Percentiles rank a stretch among this genome's conserved stretches.
These are phyloP conservation scores for Phytophthora crassamura DNA, from an alignment of 352 stramenopile genomes.

Conservation along the genomic window DNA sequence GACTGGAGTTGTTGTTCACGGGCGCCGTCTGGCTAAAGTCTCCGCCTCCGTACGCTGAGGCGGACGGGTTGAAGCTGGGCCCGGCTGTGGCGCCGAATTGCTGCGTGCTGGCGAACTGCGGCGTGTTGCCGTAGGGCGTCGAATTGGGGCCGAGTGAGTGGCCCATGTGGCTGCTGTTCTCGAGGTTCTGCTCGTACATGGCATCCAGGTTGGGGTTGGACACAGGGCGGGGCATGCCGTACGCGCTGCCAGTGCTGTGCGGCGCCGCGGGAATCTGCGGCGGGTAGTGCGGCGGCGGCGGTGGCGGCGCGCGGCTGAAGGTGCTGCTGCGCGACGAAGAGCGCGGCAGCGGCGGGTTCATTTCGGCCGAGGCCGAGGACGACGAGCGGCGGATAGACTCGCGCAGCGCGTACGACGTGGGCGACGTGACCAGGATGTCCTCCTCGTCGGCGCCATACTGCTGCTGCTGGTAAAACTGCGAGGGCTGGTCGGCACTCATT, in stretches of 20 bases:
- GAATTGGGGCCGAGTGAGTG: conserved; percentile 76
- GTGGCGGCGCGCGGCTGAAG: conserved; percentile 66
- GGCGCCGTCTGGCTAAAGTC: conserved; percentile 46
- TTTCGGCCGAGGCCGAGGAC: conserved; percentile 58
- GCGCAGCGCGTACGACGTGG: conserved; percentile 77
- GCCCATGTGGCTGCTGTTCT: conserved; percentile 52
- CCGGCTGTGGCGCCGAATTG: conserved; percentile 19
- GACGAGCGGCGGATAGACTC: conserved; percentile 83
- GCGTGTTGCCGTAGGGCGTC: conserved; percentile 28
- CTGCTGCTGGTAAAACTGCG: conserved; percentile 36
- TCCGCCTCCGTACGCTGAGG: conserved; percentile 23
- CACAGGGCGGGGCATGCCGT: conserved; percentile 57
- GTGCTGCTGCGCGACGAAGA: conserved; percentile 57
- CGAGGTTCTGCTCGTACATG: conserved; percentile 44
- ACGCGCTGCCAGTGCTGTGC: conserved; percentile 14
- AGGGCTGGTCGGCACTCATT: conserved; percentile 49
- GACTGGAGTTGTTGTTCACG: conserved; percentile 34
- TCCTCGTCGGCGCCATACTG: conserved; percentile 52
- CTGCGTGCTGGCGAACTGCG: conserved; percentile 40
- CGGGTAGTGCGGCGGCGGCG: conserved; percentile 61
- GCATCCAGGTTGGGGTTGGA: conserved; percentile 73
- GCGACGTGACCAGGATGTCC: conserved; percentile 85
- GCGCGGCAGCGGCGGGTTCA: conserved; percentile 39
- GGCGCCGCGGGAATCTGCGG: conserved; percentile 38
- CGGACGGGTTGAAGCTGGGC: conserved; percentile 36